Base-by-base conservation (phyloP, 2,329 filamentous ascomycete species). In the Tolypocladium sp. region DNA sequence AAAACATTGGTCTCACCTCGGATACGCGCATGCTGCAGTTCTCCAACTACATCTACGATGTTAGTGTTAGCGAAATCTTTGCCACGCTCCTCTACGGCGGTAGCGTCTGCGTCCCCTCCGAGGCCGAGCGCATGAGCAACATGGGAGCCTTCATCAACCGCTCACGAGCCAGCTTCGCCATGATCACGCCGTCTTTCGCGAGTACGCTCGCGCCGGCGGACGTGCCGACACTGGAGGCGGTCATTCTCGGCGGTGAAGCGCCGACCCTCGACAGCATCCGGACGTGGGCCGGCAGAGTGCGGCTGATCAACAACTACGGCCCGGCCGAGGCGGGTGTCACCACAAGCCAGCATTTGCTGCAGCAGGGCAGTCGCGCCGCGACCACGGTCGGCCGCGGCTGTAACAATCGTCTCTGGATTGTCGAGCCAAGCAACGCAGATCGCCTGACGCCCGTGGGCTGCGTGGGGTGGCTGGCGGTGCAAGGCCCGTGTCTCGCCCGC, bases 1-100 rank as follows among this genome's bases (percentile, higher is more conserved):
- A 83, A 9, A 70, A 75, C 1, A 81, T 82, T 58, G 75, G 72
- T 46, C 30, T 33, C 30, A 33, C 30, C 30, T 33, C 30, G 30
- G 30, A 33, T 33, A 33, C 30, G 30, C 30, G 30, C 30, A 33
- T 33, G 30, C 30, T 33, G 30, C 30, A 33, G 30, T 33, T 33
- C 30, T 33, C 30, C 6, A 33, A 33, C 30, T 33, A 33, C 30
- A 33, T 33, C 30, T 33, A 33, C 8, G 30, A 33, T 33, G 30
- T 33, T 33, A 33, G 30, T 33, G 7, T 33, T 33, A 33, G 30
- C 30, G 30, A 33, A 9, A 33, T 33, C 30, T 33, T 33, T 33
- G 30, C 42, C 42, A 46, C 20, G 42, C 42, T 46, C 20, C 20
- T 46, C 42, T 46, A 20, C 25, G 60, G 60, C 12, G 60, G 40